Percentiles rank a stretch among this genome's conserved stretches.
Evolutionary conservation across 441 rosid genomes (phyloP).

Genomic region (Euphorbia corollata): DNA sequence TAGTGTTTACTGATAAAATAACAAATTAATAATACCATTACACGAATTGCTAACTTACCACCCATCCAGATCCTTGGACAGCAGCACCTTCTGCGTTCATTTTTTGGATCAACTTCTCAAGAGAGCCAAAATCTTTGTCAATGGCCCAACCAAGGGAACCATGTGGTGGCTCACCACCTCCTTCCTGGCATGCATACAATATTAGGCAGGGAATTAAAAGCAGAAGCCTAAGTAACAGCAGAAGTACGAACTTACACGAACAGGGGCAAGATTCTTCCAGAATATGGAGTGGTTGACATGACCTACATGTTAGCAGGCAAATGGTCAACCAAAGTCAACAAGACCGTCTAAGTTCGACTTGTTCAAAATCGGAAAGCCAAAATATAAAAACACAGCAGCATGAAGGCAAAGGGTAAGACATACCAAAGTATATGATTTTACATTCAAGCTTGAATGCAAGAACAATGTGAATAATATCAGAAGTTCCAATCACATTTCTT

Average conservation of each 20-base stretch:
- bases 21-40: no score
- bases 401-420: neutral
- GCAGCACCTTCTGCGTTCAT: slow-evolving; percentile 91
- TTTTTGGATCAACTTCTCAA: slow-evolving; percentile 61
- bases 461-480: neutral
- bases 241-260: slow-evolving; percentile 39
- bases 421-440: no score
- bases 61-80: slow-evolving; percentile 99
- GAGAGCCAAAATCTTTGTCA: slow-evolving; percentile 69
- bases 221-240: neutral
- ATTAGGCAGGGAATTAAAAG: neutral
- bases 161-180: slow-evolving; percentile 91
- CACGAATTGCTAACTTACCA: slow-evolving; percentile 40
- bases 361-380: neutral
- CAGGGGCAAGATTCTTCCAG: slow-evolving; percentile 85
- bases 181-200: slow-evolving; percentile 43
- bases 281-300: slow-evolving; percentile 89
- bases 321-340: neutral
- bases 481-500: neutral
- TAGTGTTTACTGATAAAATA: neutral
- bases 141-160: slow-evolving; percentile 67
- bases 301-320: slow-evolving; percentile 39
- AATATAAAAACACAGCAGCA: neutral
- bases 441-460: neutral
- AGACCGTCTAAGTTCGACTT: neutral